These are phyloP conservation scores for Datura wrightii DNA, from an alignment of 257 asterid genomes.

Conservation along the genomic window DNA sequence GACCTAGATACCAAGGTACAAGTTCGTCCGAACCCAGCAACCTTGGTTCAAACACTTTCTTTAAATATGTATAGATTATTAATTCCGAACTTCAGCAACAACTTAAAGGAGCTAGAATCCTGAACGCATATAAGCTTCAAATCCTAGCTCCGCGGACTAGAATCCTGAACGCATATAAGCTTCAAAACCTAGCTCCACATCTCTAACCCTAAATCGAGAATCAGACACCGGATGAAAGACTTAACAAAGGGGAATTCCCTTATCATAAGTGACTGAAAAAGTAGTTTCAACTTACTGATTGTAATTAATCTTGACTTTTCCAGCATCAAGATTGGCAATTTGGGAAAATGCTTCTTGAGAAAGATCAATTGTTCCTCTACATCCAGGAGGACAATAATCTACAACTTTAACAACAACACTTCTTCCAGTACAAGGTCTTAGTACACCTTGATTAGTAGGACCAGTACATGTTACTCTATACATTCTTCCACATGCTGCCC, in stretches of 20 bases:
- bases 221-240: too few relatives aligned
- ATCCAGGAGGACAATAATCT: constrained; percentile 53
- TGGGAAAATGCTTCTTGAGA: constrained; percentile 55
- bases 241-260: neutral
- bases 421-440: constrained; percentile 54
- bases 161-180: too few relatives aligned
- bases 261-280: neutral
- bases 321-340: constrained; percentile 56
- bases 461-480: constrained; percentile 54
- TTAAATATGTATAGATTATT: too few relatives aligned
- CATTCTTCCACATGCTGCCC: constrained; percentile 48
- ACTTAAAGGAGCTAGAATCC: too few relatives aligned
- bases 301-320: constrained; percentile 45
- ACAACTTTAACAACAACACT: constrained; percentile 44
- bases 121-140: too few relatives aligned
- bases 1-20: neutral
- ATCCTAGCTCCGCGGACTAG: too few relatives aligned
- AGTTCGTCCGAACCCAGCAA: too few relatives aligned
- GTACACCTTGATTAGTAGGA: constrained; percentile 47
- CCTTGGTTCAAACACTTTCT: too few relatives aligned
- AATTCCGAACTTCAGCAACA: too few relatives aligned
- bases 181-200: too few relatives aligned
- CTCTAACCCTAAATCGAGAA: neutral
- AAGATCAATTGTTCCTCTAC: constrained; percentile 54
- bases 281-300: constrained; percentile 35